Base-by-base conservation (phyloP, 495 filamentous ascomycete genomes). In the Daldinia childiae region DNA sequence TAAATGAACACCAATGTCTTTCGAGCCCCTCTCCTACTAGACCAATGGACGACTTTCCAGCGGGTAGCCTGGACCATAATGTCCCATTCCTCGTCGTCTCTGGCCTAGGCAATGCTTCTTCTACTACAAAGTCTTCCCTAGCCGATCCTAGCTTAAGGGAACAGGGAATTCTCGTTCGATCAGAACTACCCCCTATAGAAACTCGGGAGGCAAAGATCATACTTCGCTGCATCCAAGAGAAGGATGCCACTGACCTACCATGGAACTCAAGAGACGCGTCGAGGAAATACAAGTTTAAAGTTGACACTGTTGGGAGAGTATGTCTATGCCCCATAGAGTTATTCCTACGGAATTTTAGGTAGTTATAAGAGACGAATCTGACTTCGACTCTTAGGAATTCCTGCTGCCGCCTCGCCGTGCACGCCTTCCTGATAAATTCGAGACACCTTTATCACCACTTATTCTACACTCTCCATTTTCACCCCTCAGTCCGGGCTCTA, bases 391-490 rank as follows among this genome's bases (percentile, higher is more conserved):
- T 30, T 79, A 88, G 86, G 81, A 84, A 38, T 80, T 83, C 68
- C 71, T 83, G 14, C 78, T 88, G 6, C 86, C 85, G 21, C 69
- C 83, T 79, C 87, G 71, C 72, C 82, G 73, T 81, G 87, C 82
- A 73, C 85, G 69, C 71, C 78, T 77, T 63, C 82, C 79, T 9
- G 82, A 86, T 5, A 81, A 84, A 32, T 79, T 81, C 68, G 82
- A 83, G 17, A 68, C 78, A 19, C 79, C 84, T 11, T 77, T 79
- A 21, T 77, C 83, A 62, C 78, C 80, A 6, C 81, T 83, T 41
- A 77, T 87, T 12, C 85, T 97, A 15, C 94, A 98, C 77, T 97
- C 94, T 2, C 91, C 94, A 3, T 87, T 96, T 58, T 98, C 94
- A 6, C 94, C 94, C 6, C 83, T 97, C 58, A 92, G 91, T 19